Percentiles rank a stretch among this genome's conserved stretches.
Conservation (phyloP, 2,329 filamentous ascomycete species). For the Hypoxylon sp. region DNA sequence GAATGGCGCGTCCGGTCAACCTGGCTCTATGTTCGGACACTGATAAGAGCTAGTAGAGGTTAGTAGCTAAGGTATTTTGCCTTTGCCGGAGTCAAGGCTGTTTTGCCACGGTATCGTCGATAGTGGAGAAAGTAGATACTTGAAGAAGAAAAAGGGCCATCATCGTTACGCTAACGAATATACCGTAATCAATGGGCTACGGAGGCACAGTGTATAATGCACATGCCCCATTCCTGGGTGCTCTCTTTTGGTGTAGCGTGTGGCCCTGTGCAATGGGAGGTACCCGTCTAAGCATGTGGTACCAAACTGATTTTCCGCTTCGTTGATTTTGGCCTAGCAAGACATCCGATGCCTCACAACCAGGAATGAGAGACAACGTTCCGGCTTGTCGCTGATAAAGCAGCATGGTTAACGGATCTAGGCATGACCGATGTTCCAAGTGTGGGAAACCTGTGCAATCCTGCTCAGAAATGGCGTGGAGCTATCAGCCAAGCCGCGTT, state of each 20-base stretch:
- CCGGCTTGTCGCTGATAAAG: slow-evolving; percentile 47
- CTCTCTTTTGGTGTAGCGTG: slow-evolving; percentile 45
- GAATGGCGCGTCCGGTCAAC: slow-evolving; percentile 39
- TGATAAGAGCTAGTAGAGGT: slow-evolving; percentile 12
- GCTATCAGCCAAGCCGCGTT: slow-evolving; percentile 21
- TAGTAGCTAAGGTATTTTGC: slow-evolving; percentile 37
- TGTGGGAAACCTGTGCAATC: slow-evolving; percentile 32
- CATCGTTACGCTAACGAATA: slow-evolving; percentile 32
- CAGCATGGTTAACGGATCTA: slow-evolving; percentile 44
- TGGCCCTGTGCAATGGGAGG: slow-evolving; percentile 41
- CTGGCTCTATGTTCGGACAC: slow-evolving; percentile 13
- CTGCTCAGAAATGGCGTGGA: slow-evolving; percentile 37
- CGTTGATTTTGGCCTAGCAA: slow-evolving; percentile 46
- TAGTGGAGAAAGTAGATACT: slow-evolving; percentile 39
- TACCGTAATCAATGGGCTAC: slow-evolving; percentile 22
- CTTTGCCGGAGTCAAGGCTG: slow-evolving; percentile 46
- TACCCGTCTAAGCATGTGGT: slow-evolving; percentile 37
- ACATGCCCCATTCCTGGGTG: slow-evolving; percentile 31
- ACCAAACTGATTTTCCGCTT: slow-evolving; percentile 37
- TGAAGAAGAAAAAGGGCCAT: slow-evolving; percentile 20
- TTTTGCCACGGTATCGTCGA: slow-evolving; percentile 46
- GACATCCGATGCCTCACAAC: slow-evolving; percentile 51
- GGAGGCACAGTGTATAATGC: slow-evolving; percentile 44
- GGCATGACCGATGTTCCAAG: slow-evolving; percentile 40
- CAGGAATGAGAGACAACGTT: slow-evolving; percentile 48